Evolutionary conservation across 768 basidiomycete genomes (phyloP).

Genomic region (Leccinum obscurum): DNA sequence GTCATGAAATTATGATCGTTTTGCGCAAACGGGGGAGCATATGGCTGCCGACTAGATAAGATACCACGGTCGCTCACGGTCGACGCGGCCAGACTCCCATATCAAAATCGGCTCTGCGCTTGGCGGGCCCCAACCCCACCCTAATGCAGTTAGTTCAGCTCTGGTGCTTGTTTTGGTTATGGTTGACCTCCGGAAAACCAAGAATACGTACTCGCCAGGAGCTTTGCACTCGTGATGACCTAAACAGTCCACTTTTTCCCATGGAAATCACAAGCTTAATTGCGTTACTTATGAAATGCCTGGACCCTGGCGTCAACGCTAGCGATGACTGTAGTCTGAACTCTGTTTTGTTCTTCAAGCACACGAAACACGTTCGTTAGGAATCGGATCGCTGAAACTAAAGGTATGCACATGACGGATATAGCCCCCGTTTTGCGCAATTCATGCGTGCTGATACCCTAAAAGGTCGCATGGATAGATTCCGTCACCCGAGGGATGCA

Average conservation of each 20-base stretch:
- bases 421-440: not conserved
- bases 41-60: constrained; percentile 12
- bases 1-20: not conserved
- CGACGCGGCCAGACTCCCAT: not conserved
- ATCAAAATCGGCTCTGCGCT: not conserved
- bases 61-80: not conserved
- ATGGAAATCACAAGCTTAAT: not conserved
- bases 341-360: constrained; percentile 1
- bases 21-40: not conserved
- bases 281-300: not conserved
- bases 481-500: constrained; percentile 8
- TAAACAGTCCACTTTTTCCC: constrained; percentile 4
- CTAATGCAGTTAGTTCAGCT: not conserved
- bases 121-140: not conserved
- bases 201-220: not conserved
- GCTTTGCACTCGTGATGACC: not conserved
- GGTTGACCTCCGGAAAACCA: too few species aligned
- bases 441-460: not conserved
- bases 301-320: constrained; percentile 1
- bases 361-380: constrained; percentile 13
- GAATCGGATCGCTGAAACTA: constrained; percentile 2
- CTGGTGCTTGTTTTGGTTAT: not conserved
- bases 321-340: not conserved
- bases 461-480: constrained; percentile 3
- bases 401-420: constrained; percentile 6